Evolutionary conservation across 1,284 basidiomycete genomes (phyloP).

Genomic region (Peniophora sp.): DNA sequence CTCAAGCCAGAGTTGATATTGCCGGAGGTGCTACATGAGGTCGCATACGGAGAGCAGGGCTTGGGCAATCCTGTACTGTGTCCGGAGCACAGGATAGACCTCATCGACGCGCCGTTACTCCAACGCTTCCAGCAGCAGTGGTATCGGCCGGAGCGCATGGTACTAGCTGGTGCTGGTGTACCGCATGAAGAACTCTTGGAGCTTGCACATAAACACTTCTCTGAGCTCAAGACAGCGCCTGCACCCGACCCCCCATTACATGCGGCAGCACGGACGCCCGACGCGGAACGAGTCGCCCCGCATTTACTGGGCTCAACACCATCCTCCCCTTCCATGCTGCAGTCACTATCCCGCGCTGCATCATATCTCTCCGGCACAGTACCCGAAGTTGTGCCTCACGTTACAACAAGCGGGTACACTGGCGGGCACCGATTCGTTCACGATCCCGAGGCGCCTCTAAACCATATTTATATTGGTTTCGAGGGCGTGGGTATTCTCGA

Average conservation of each 20-base stretch:
- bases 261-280: slow-evolving; percentile 18
- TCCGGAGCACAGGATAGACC: slow-evolving; percentile 74
- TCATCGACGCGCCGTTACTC: slow-evolving; percentile 62
- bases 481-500: slow-evolving; percentile 92
- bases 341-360: slow-evolving; percentile 63
- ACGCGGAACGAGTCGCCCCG: slow-evolving; percentile 22
- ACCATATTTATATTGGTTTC: slow-evolving; percentile 90
- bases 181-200: slow-evolving; percentile 84
- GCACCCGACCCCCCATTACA: slow-evolving; percentile 20
- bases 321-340: slow-evolving; percentile 47
- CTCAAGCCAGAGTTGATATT: slow-evolving; percentile 92
- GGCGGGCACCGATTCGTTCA: slow-evolving; percentile 79
- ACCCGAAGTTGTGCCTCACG: slow-evolving; percentile 27
- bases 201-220: slow-evolving; percentile 79
- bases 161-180: slow-evolving; percentile 92
- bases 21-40: slow-evolving; percentile 86
- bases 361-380: slow-evolving; percentile 49
- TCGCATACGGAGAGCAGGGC: slow-evolving; percentile 76
- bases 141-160: slow-evolving; percentile 92
- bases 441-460: slow-evolving; percentile 70
- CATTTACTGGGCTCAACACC: slow-evolving; percentile 41
- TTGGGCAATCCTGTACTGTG: slow-evolving; percentile 89
- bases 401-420: slow-evolving; percentile 48
- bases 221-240: slow-evolving; percentile 47
- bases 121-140: slow-evolving; percentile 70